These are phyloP conservation scores for Halophytophthora polymorphica DNA, from an alignment of 352 stramenopile species.

Conservation along the genomic window DNA sequence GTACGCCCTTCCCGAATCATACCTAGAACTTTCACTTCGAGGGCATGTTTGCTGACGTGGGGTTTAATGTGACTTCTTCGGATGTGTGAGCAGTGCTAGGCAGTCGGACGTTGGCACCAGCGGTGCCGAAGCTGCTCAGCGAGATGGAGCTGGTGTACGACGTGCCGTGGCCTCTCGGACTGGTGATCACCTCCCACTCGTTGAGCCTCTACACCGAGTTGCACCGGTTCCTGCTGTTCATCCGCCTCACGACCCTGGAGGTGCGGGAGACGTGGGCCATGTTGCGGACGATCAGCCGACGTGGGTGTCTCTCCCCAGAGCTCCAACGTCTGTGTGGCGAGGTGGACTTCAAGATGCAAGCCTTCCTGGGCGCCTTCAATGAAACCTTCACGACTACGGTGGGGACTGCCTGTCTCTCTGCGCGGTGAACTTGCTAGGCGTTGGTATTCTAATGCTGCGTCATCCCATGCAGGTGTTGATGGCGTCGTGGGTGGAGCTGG, in stretches of 20 bases:
- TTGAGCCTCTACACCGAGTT: slow-evolving; percentile 35
- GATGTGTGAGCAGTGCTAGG: slow-evolving; percentile 27
- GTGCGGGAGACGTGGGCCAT: slow-evolving; percentile 37
- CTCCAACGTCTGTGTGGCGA: slow-evolving; percentile 26
- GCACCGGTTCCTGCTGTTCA: slow-evolving; percentile 43
- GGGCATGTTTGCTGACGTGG: background rate
- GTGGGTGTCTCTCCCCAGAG: slow-evolving; percentile 3
- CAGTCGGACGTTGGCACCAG: slow-evolving; percentile 31
- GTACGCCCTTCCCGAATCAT: slow-evolving; percentile 17
- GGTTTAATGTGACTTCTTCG: background rate
- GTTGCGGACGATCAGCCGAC: slow-evolving; percentile 25
- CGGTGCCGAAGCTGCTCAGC: slow-evolving; percentile 28
- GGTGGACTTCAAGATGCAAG: slow-evolving; percentile 42
- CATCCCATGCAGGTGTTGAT: slow-evolving; percentile 30
- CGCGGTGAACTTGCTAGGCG: background rate
- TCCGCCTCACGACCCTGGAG: slow-evolving; percentile 42
- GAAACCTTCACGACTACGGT: slow-evolving; percentile 47
- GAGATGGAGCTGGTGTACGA: slow-evolving; percentile 49
- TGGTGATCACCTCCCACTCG: slow-evolving; percentile 36
- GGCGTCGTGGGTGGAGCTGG: slow-evolving; percentile 33
- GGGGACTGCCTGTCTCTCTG: background rate
- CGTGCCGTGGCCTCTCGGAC: slow-evolving; percentile 46
- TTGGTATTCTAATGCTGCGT: background rate
- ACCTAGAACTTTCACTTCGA: background rate
- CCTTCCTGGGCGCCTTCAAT: slow-evolving; percentile 40